Evolutionary conservation across 257 asterid genomes (phyloP), one percentile per base, ranked within the genome.

Genomic region (Misopates orontium): DNA sequence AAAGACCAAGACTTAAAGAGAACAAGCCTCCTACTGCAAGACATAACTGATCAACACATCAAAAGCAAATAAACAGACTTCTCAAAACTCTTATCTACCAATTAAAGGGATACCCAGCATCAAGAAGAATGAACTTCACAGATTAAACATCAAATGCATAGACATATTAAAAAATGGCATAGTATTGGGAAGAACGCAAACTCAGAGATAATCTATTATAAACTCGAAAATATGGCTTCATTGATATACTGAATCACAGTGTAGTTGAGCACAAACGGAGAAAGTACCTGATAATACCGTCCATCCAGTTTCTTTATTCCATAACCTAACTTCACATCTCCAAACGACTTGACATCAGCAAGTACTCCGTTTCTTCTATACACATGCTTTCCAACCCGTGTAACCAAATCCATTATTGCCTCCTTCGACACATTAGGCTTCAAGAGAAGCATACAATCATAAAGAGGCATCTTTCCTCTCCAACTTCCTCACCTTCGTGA

Each of bases 241-340:
- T 19, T 12, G 16, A 13, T 21, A 60, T 11, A 48, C 20, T 20
- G 49, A 61, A 62, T 56, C 31, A 53, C 11, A 15, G 3, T 1
- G 54, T n/a, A 10, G 16, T 45, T 13, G n/a, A n/a, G 47, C 49
- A 56, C 23, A 41, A 52, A 51, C 5, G 51, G 13, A 56, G 31
- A 11, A 2, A 18, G 28, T 31, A 86, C 98, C 94, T 91, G 87
- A 75, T 65, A 91, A 77, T 86, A 81, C 62, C 85, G 86, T 18
- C 98, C 98, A 57, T 91, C 96, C 16, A 89, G 87, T 61, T 91
- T 91, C 82, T 72, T 91, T 55, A 89, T 82, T 25, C 98, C 98
- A 67, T 91, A 91, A 61, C 97, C 97, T 72, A 91, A 75, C 50
- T 88, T 84, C 63, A 84, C 80, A n/a, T 67, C 39, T 61, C 91